Evolutionary conservation across 441 rosid genomes (phyloP).

Genomic region (Jatropha multifida): DNA sequence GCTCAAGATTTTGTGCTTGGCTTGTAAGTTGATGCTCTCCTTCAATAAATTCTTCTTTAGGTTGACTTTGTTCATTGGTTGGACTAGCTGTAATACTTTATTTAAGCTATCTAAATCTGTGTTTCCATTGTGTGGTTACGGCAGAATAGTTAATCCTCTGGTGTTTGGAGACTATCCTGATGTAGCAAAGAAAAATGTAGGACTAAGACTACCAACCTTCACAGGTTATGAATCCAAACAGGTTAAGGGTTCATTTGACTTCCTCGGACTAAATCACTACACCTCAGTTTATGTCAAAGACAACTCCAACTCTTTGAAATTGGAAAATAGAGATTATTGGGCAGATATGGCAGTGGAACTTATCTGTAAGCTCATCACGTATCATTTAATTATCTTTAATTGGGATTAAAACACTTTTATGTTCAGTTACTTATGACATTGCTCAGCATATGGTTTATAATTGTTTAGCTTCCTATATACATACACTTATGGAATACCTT

Average conservation of each 20-base stretch:
- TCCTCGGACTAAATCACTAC: slow-evolving; percentile 58
- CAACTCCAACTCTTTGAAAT: slow-evolving; percentile 24
- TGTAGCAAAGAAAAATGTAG: slow-evolving; percentile 50
- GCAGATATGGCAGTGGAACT: slow-evolving; percentile 37
- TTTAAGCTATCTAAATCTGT: background rate
- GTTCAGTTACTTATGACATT: background rate
- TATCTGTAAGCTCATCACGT: slow-evolving; percentile 26
- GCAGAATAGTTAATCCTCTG: slow-evolving; percentile 59
- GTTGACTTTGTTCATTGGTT: too few species aligned
- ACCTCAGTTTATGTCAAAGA: slow-evolving; percentile 26
- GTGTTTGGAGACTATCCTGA: slow-evolving; percentile 68
- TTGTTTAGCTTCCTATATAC: background rate
- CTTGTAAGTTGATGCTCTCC: slow-evolving; percentile 42
- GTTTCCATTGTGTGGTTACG: background rate
- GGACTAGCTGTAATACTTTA: background rate
- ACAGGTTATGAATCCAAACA: slow-evolving; percentile 41
- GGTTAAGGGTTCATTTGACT: slow-evolving; percentile 64
- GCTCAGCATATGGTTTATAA: background rate
- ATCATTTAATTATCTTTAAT: background rate
- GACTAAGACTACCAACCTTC: slow-evolving; percentile 63
- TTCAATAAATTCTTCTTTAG: background rate
- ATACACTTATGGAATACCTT: background rate
- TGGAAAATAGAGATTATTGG: slow-evolving; percentile 37
- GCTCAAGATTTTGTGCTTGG: slow-evolving; percentile 46
- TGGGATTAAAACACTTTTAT: background rate